phyloP scores from a whole-genome alignment of 768 basidiomycete species.

The Leccinum olivaceopallidum region DNA sequence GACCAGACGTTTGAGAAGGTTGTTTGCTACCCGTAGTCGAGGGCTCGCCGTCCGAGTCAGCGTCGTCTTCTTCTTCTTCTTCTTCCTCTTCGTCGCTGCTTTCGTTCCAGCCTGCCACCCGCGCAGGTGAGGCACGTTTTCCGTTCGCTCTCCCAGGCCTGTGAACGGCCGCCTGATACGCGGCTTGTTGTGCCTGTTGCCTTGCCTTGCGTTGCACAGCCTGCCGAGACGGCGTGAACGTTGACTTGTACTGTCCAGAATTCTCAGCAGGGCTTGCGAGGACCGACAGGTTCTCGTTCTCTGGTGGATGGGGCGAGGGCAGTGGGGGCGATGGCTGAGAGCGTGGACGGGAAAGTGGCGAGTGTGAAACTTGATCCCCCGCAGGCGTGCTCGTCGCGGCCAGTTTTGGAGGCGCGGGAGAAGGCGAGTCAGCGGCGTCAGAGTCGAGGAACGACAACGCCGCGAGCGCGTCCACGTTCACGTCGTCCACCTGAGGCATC shows the following conservation, averaged over 20 bases:
- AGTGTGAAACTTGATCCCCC: conserved; percentile 5
- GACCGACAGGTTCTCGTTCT: conserved; percentile 29
- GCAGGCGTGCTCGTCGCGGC: conserved; percentile 3
- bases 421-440: conserved; percentile 22
- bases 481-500: conserved; percentile 42
- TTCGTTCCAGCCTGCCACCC: conserved; percentile 52
- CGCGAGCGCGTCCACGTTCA: conserved; percentile 71
- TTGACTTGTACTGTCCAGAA: conserved; percentile 64
- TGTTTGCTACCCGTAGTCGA: conserved; percentile 35
- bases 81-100: conserved; percentile 81
- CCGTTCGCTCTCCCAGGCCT: conserved; percentile 65
- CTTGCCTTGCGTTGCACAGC: conserved; percentile 86
- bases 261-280: conserved; percentile 27
- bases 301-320: conserved; percentile 37
- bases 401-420: conserved; percentile 22
- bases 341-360: conserved; percentile 35
- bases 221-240: conserved; percentile 84
- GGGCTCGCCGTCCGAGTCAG: conserved; percentile 59
- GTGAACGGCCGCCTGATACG: conserved; percentile 73
- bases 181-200: conserved; percentile 79
- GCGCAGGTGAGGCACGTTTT: conserved; percentile 42
- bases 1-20: conserved; percentile 25
- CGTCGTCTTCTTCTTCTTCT: conserved; percentile 68
- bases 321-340: conserved; percentile 24
- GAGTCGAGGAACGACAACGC: conserved; percentile 74